Percentiles rank a stretch among this genome's conserved stretches.
phyloP scores from a whole-genome alignment of 2,329 filamentous ascomycete species.

The Talaromyces islandicus region DNA sequence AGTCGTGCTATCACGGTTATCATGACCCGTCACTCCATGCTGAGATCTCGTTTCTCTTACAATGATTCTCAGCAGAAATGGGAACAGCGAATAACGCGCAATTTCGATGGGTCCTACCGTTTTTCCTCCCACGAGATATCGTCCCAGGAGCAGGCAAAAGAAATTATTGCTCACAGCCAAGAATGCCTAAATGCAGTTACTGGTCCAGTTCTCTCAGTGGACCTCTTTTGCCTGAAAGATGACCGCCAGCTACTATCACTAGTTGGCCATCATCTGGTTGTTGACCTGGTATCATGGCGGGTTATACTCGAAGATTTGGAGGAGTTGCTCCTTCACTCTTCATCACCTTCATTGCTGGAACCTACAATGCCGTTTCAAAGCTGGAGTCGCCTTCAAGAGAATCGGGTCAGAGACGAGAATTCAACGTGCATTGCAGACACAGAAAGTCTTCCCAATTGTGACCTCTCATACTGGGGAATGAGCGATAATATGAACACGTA shows the following conservation, averaged over 20 bases:
- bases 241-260: conserved; percentile 25
- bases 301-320: conserved; percentile 35
- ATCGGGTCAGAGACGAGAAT: conserved; percentile 15
- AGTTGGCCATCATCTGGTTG: conserved; percentile 32
- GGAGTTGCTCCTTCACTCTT: conserved; percentile 26
- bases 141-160: conserved; percentile 17
- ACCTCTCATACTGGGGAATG: conserved; percentile 32
- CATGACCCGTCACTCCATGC: conserved; percentile 32
- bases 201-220: conserved; percentile 36
- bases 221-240: conserved; percentile 34
- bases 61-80: conserved; percentile 13
- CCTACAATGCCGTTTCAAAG: conserved; percentile 31
- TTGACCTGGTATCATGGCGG: conserved; percentile 37
- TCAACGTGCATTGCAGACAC: neutral
- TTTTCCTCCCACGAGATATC: conserved; percentile 17
- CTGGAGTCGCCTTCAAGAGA: conserved; percentile 29
- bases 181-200: conserved; percentile 28
- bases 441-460: conserved; percentile 21
- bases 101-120: conserved; percentile 24
- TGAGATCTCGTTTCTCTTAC: conserved; percentile 27
- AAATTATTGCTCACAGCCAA: conserved; percentile 24
- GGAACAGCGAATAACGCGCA: conserved; percentile 24
- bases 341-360: conserved; percentile 15
- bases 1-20: conserved; percentile 24
- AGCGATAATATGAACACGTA: conserved; percentile 24